Percentiles rank a stretch among this genome's conserved stretches.
These are phyloP conservation scores for Sporothrix globosa DNA, from an alignment of 2,329 filamentous ascomycete genomes.

Conservation along the genomic window DNA sequence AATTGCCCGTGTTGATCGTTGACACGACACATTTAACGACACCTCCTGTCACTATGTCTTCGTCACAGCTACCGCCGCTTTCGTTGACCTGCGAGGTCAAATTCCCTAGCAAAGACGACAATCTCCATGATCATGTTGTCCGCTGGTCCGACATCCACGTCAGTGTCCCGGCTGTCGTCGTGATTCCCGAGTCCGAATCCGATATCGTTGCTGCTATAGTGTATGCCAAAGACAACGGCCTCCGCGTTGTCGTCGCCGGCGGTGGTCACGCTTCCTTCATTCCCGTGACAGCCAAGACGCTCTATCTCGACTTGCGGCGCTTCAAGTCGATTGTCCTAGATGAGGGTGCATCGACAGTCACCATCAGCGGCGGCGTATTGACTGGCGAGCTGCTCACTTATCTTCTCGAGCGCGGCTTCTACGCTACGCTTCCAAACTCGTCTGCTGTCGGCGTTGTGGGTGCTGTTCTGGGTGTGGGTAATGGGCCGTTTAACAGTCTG, in stretches of 20 bases:
- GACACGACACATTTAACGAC: no score
- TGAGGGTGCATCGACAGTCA: conserved; percentile 38
- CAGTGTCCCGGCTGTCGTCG: conserved; percentile 39
- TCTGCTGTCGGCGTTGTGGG: conserved; percentile 41
- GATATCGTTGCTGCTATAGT: conserved; percentile 41
- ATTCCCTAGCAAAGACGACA: background rate
- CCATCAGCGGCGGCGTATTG: conserved; percentile 41
- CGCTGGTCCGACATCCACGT: conserved; percentile 44
- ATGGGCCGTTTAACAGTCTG: conserved; percentile 39
- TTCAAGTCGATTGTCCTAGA: conserved; percentile 42
- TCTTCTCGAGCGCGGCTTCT: conserved; percentile 40
- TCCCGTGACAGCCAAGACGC: conserved; percentile 38
- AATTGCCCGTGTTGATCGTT: no score
- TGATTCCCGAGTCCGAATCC: conserved; percentile 39
- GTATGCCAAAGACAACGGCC: conserved; percentile 40
- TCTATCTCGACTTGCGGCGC: conserved; percentile 44
- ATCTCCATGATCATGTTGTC: conserved; percentile 5
- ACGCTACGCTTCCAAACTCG: conserved; percentile 41
- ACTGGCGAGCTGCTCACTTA: conserved; percentile 40
- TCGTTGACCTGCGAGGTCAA: background rate
- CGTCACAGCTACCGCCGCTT: background rate
- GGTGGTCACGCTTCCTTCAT: conserved; percentile 44
- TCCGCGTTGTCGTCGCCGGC: conserved; percentile 40
- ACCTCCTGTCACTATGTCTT: no score
- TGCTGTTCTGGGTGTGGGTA: conserved; percentile 40